Percentiles rank a stretch among this genome's conserved stretches.
phyloP scores from a whole-genome alignment of 1,284 basidiomycete species.

The Stereum hirsutum region DNA sequence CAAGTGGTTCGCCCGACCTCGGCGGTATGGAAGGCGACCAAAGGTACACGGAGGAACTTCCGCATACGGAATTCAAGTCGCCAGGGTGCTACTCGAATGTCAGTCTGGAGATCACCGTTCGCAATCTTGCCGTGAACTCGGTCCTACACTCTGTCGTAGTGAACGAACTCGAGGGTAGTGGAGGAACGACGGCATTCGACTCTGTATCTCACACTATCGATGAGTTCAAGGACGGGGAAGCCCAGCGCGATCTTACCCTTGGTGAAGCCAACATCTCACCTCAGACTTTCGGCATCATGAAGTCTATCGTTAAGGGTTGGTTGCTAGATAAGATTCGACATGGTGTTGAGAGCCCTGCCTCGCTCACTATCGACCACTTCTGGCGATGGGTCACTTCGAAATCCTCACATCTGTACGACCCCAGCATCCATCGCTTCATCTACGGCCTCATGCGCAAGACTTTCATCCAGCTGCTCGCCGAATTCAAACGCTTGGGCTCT shows the following conservation, averaged over 20 bases:
- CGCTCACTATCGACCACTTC: conserved; percentile 81
- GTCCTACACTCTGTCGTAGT: conserved; percentile 92
- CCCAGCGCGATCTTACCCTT: conserved; percentile 71
- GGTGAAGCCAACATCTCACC: conserved; percentile 93
- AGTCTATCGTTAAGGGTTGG: conserved; percentile 88
- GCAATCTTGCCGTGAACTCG: conserved; percentile 91
- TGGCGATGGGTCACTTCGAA: conserved; percentile 95
- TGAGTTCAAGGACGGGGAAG: conserved; percentile 78
- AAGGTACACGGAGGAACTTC: conserved; percentile 71
- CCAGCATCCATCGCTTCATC: conserved; percentile 89
- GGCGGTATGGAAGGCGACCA: conserved; percentile 90
- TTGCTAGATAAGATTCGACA: conserved; percentile 78
- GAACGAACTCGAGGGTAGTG: conserved; percentile 94
- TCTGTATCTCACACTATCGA: conserved; percentile 87
- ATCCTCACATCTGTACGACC: conserved; percentile 85
- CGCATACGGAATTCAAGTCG: conserved; percentile 78
- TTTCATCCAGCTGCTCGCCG: conserved; percentile 93
- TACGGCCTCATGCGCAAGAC: conserved; percentile 97
- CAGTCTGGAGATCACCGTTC: conserved; percentile 83
- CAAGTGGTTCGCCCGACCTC: conserved; percentile 82
- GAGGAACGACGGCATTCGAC: conserved; percentile 90
- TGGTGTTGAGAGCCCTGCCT: conserved; percentile 53
- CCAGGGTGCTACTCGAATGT: conserved; percentile 92
- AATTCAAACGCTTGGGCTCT: conserved; percentile 93
- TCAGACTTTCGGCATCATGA: conserved; percentile 81